Conservation (phyloP, 371 early-diverging fungal species). For the Batkoa obscura region DNA sequence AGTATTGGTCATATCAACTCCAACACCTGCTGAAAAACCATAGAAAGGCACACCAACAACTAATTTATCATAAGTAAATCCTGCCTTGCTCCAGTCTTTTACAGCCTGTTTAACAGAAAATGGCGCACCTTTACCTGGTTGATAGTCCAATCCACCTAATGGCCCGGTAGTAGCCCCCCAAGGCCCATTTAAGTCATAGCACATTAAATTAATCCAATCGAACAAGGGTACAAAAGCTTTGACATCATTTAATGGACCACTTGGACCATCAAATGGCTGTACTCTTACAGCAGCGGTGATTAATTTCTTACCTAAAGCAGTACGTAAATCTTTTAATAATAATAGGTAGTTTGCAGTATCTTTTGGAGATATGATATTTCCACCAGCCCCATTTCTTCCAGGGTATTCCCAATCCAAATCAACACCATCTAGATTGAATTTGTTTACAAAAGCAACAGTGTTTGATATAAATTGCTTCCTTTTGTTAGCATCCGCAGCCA, state of each 20-base stretch:
- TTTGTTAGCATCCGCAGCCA: conserved; percentile 18
- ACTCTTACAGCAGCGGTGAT: conserved; percentile 53
- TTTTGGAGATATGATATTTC: conserved; percentile 27
- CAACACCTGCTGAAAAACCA: conserved; percentile 18
- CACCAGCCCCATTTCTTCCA: conserved; percentile 40
- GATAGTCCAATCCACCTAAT: conserved; percentile 31
- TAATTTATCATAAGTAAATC: conserved; percentile 31
- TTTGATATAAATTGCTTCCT: conserved; percentile 29
- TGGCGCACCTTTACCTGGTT: background rate
- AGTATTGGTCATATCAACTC: conserved; percentile 9
- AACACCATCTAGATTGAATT: conserved; percentile 29
- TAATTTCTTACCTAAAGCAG: conserved; percentile 26
- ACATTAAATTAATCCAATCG: conserved; percentile 37
- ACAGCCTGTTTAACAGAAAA: conserved; percentile 12
- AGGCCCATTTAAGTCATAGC: conserved; percentile 20
- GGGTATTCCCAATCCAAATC: conserved; percentile 63
- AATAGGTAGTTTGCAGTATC: conserved; percentile 35
- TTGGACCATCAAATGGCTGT: conserved; percentile 32
- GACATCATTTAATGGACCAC: conserved; percentile 34
- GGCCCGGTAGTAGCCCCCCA: conserved; percentile 31
- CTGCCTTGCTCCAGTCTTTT: conserved; percentile 25
- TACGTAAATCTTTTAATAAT: conserved; percentile 36
- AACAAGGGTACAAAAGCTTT: conserved; percentile 28
- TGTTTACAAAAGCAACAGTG: conserved; percentile 8
- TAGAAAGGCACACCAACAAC: conserved; percentile 36